Evolutionary conservation across 129 eudicot genomes (phyloP).

Genomic region (Deinandra increscens): DNA sequence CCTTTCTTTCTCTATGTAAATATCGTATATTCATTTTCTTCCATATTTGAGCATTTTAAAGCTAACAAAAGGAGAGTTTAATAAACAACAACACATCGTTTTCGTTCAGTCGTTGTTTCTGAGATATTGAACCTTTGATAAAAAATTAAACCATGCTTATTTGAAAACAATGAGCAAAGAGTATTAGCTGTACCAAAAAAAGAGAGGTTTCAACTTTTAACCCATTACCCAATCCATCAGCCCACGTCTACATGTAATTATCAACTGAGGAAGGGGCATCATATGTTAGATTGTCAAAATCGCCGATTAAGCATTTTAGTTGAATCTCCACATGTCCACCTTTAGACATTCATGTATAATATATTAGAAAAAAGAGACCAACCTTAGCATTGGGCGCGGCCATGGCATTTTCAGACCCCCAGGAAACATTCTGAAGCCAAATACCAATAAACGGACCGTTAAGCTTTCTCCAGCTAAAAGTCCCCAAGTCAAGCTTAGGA

Average conservation of each 20-base stretch:
- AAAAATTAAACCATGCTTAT: neutral
- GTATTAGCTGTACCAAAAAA: neutral
- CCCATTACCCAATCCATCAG: neutral
- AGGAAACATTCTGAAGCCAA: constrained; percentile 96
- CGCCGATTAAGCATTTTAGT: neutral
- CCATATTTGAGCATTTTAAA: no score
- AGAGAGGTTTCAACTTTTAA: neutral
- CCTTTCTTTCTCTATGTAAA: no score
- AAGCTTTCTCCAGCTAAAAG: constrained; percentile 63
- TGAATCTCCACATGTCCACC: neutral
- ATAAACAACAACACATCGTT: no score
- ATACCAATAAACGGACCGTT: constrained; percentile 82
- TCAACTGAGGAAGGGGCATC: neutral
- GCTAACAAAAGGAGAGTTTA: no score
- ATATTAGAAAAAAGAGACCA: constrained; percentile 23
- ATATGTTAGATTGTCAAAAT: constrained; percentile 3
- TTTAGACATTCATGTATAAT: neutral
- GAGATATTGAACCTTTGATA: no score
- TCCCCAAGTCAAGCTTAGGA: constrained; percentile 43
- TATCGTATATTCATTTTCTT: no score
- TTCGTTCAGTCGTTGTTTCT: no score
- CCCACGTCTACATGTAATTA: neutral
- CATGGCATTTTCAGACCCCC: constrained; percentile 86
- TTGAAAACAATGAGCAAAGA: neutral
- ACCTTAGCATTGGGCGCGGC: constrained; percentile 97